Percentiles rank a stretch among this genome's conserved stretches.
Evolutionary conservation across 192 early-diverging fungal genomes (phyloP).

Genomic region (Backusella mclennaniae): DNA sequence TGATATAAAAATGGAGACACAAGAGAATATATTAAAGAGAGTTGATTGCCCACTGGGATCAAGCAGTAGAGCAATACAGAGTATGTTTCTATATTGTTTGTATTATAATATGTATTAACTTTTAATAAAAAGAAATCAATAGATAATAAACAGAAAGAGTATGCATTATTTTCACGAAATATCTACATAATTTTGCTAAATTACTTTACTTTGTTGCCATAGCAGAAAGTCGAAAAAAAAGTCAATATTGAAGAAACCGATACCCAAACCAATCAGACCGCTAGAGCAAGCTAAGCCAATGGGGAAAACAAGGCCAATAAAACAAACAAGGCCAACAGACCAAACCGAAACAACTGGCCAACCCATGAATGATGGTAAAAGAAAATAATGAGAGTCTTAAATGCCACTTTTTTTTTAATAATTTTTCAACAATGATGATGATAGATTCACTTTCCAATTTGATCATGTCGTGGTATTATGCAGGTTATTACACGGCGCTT

Average conservation of each 20-base stretch:
- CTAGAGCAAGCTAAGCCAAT: background rate
- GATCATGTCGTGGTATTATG: conserved; percentile 28
- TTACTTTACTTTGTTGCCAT: background rate
- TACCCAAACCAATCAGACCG: background rate
- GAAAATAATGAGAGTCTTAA: too few relatives aligned
- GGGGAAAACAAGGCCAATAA: background rate
- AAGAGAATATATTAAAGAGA: background rate
- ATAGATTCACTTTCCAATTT: conserved; percentile 12
- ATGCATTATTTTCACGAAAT: background rate
- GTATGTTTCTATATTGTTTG: background rate
- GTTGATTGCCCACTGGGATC: conserved; percentile 18
- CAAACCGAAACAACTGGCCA: background rate
- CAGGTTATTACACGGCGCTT: conserved; percentile 22
- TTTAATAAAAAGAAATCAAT: background rate
- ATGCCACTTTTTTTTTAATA: too few relatives aligned
- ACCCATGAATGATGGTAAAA: background rate
- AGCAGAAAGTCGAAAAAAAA: background rate
- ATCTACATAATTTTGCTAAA: background rate
- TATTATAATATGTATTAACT: background rate
- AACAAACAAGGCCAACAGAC: background rate
- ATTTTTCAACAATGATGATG: background rate
- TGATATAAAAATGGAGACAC: background rate
- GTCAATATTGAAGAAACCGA: background rate
- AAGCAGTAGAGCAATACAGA: conserved; percentile 2
- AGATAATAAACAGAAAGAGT: background rate